Conservation (phyloP, 192 early-diverging fungal genomes). For the Irineochytrium annulatum region DNA sequence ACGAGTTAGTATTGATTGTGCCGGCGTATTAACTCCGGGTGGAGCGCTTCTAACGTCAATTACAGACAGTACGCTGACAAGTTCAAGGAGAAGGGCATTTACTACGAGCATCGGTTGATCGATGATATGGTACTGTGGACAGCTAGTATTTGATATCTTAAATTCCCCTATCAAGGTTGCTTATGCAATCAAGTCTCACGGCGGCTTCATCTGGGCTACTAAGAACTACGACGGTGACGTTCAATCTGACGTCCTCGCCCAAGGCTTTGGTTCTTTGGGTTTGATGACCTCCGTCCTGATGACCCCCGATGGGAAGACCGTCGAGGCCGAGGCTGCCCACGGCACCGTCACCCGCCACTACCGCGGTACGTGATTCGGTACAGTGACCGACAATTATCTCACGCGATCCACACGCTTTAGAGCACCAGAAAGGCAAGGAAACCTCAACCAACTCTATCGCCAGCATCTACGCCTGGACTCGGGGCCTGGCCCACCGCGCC, state of each 20-base stretch:
- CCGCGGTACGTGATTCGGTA: no score
- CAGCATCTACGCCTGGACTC: slow-evolving; percentile 86
- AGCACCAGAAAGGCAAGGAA: slow-evolving; percentile 92
- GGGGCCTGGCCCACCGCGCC: slow-evolving; percentile 90
- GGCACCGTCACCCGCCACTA: slow-evolving; percentile 95
- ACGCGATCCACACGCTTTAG: no score
- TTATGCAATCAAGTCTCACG: slow-evolving; percentile 90
- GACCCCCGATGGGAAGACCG: slow-evolving; percentile 85
- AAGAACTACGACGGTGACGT: slow-evolving; percentile 68
- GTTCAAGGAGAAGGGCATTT: slow-evolving; percentile 82
- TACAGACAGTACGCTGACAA: slow-evolving; percentile 68
- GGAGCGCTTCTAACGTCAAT: slow-evolving; percentile 5
- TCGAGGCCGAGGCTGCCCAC: slow-evolving; percentile 96
- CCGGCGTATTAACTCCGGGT: not conserved
- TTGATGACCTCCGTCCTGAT: slow-evolving; percentile 96
- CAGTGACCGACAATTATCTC: slow-evolving; percentile 83
- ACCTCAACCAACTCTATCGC: slow-evolving; percentile 97
- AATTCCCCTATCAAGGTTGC: slow-evolving; percentile 47
- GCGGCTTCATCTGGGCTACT: slow-evolving; percentile 67
- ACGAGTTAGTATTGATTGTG: slow-evolving; percentile 31
- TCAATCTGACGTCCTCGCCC: slow-evolving; percentile 94
- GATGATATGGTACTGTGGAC: slow-evolving; percentile 99
- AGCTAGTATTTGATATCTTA: no score
- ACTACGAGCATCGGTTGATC: slow-evolving; percentile 97
- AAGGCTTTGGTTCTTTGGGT: slow-evolving; percentile 88